A percentile compares a stretch with the other conserved stretches of the same genome.
phyloP scores from a whole-genome alignment of 495 filamentous ascomycete genomes.

The Hypoxylon crocopeplum region DNA sequence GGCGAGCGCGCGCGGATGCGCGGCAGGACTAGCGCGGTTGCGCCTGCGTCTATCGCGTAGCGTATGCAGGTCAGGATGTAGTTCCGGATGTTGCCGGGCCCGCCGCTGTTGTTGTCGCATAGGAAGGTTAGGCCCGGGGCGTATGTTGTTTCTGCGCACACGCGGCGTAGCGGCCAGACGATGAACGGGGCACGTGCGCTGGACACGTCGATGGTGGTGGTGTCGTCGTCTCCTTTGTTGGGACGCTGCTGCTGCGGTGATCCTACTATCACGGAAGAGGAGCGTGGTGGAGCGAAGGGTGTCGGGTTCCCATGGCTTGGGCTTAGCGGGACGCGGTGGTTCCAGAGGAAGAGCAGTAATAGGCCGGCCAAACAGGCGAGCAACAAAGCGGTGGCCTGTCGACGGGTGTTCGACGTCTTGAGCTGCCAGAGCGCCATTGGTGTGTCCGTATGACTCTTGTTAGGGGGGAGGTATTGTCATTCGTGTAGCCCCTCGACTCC shows the following conservation, averaged over 20 bases:
- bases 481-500: too few species aligned
- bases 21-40: slow-evolving; percentile 52
- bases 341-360: slow-evolving; percentile 2
- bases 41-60: slow-evolving; percentile 58
- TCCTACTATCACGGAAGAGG: background rate
- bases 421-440: slow-evolving; percentile 3
- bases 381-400: background rate
- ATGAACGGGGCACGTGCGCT: slow-evolving; percentile 49
- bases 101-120: slow-evolving; percentile 61
- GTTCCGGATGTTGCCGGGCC: slow-evolving; percentile 60
- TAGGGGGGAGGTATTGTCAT: slow-evolving; percentile 3
- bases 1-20: slow-evolving; percentile 45
- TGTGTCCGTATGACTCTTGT: slow-evolving; percentile 2
- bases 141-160: slow-evolving; percentile 50
- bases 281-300: background rate
- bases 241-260: slow-evolving; percentile 6
- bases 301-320: background rate
- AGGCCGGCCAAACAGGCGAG: background rate
- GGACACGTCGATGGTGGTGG: slow-evolving; percentile 41
- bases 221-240: background rate
- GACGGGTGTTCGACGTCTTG: background rate
- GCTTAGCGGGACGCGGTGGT: background rate
- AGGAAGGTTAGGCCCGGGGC: slow-evolving; percentile 51
- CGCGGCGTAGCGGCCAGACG: slow-evolving; percentile 53
- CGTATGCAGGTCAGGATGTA: slow-evolving; percentile 59